A percentile compares a stretch with the other conserved stretches of the same genome.
These are phyloP conservation scores for Crithidia thermophila DNA, from an alignment of 208 protist genomes.

Conservation along the genomic window DNA sequence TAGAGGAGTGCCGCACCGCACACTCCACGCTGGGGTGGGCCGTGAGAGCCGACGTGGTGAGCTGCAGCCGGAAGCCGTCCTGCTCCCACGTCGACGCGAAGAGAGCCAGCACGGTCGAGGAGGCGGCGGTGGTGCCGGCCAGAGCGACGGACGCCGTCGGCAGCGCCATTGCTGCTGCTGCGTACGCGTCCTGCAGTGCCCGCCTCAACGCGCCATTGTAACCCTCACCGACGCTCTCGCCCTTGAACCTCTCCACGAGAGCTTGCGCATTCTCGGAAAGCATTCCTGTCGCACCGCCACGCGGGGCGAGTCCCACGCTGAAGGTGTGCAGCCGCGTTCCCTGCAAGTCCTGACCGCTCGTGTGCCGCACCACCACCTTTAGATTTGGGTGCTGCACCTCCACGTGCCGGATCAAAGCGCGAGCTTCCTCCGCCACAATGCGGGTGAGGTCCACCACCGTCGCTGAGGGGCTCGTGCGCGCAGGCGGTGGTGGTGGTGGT, in stretches of 20 bases:
- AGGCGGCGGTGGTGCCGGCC: background rate
- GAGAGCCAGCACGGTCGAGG: slow-evolving; percentile 19
- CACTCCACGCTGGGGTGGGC: background rate
- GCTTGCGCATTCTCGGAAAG: slow-evolving; percentile 30
- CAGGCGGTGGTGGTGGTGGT: background rate
- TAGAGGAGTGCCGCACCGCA: background rate
- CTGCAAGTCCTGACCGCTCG: slow-evolving; percentile 61
- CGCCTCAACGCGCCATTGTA: slow-evolving; percentile 31
- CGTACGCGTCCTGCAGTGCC: slow-evolving; percentile 60
- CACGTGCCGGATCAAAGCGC: slow-evolving; percentile 9
- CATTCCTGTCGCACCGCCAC: background rate
- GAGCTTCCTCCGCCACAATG: slow-evolving; percentile 8
- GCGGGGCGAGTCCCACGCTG: slow-evolving; percentile 39
- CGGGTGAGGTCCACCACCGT: slow-evolving; percentile 31
- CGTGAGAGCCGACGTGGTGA: background rate
- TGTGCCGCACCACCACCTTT: slow-evolving; percentile 52
- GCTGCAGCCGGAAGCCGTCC: slow-evolving; percentile 20
- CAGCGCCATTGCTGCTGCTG: slow-evolving; percentile 19
- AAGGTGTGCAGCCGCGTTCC: slow-evolving; percentile 63
- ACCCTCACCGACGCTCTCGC: slow-evolving; percentile 49
- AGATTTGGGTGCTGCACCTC: slow-evolving; percentile 47
- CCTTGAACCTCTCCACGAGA: slow-evolving; percentile 51
- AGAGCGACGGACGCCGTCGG: no score
- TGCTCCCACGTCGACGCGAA: slow-evolving; percentile 11
- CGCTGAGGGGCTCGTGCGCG: background rate